These are phyloP conservation scores for Teratosphaeria viscida DNA, from an alignment of 2,329 filamentous ascomycete species.

Conservation along the genomic window DNA sequence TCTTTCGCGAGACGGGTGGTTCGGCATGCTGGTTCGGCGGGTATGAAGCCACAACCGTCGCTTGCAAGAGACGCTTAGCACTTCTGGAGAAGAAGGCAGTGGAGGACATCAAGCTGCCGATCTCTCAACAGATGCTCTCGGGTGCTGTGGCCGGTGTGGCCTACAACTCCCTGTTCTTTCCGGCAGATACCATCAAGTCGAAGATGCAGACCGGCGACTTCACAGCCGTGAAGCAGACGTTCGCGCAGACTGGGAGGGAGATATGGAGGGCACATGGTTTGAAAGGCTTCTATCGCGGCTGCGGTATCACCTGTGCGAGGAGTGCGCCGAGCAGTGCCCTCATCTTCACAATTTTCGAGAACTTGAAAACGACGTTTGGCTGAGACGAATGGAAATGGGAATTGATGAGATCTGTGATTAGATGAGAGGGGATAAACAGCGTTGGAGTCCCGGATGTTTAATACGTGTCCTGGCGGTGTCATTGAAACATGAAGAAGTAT, in stretches of 20 bases:
- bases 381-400: not conserved
- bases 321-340: slow-evolving; percentile 94
- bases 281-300: slow-evolving; percentile 81
- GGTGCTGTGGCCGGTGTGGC: slow-evolving; percentile 82
- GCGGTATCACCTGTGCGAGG: slow-evolving; percentile 80
- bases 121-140: slow-evolving; percentile 80
- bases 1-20: slow-evolving; percentile 88
- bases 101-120: slow-evolving; percentile 45
- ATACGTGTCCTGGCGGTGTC: not conserved
- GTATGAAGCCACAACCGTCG: slow-evolving; percentile 66
- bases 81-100: slow-evolving; percentile 21
- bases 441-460: not conserved
- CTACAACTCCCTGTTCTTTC: slow-evolving; percentile 97
- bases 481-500: not conserved
- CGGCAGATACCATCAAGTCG: slow-evolving; percentile 93
- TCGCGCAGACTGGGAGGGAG: slow-evolving; percentile 58
- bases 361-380: slow-evolving; percentile 57
- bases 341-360: slow-evolving; percentile 93
- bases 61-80: slow-evolving; percentile 46
- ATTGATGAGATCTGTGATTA: not conserved
- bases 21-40: slow-evolving; percentile 91
- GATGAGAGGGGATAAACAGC: not conserved
- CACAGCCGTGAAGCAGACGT: slow-evolving; percentile 52
- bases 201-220: slow-evolving; percentile 81
- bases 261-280: slow-evolving; percentile 79